These are phyloP conservation scores for Pichia membranifaciens DNA, from an alignment of 805 yeast genomes.

Conservation along the genomic window DNA sequence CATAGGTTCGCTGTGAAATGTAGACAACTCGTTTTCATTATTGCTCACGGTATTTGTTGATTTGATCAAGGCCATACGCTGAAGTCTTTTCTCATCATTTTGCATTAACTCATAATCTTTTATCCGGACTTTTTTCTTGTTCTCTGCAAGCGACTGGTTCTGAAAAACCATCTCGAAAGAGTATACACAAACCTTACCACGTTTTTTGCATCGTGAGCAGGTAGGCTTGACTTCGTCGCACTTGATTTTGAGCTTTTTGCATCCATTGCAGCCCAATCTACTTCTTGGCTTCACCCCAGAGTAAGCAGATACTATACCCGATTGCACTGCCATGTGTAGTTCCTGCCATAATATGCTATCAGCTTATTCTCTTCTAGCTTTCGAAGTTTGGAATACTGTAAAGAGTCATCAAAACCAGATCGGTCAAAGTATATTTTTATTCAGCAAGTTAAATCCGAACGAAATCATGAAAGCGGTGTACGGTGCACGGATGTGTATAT, in stretches of 20 bases:
- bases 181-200: conserved; percentile 5
- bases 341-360: no score
- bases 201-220: conserved; percentile 16
- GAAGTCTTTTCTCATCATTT: not conserved
- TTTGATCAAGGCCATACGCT: not conserved
- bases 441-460: no score
- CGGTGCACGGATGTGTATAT: not conserved
- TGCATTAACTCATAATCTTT: conserved; percentile 3
- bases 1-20: not conserved
- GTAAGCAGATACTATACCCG: no score
- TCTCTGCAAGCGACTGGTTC: conserved; percentile 2
- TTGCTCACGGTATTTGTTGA: not conserved
- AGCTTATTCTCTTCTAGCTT: no score
- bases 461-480: not conserved
- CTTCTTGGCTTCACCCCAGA: conserved; percentile 4
- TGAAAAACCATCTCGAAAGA: conserved; percentile 10
- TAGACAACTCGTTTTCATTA: not conserved
- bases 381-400: no score
- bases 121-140: conserved; percentile 1
- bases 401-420: no score
- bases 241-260: conserved; percentile 21
- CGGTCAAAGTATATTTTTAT: no score
- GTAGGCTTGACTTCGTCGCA: conserved; percentile 22
- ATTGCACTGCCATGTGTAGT: no score
- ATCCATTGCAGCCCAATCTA: conserved; percentile 10